phyloP scores from a whole-genome alignment of 2,329 filamentous ascomycete genomes.

The Aspergillus niger region DNA sequence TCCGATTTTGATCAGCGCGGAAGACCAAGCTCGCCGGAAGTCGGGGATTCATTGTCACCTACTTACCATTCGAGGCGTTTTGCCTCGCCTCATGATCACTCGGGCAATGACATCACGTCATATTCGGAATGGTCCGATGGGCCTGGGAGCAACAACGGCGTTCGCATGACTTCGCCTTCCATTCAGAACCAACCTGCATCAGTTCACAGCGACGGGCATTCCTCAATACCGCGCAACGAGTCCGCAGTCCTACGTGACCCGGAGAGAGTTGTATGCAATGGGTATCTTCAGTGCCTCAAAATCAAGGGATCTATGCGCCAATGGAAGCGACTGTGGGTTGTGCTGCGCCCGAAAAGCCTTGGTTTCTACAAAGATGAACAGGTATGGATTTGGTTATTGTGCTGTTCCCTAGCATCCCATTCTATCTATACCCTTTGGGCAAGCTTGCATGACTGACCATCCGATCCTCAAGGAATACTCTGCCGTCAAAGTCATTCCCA shows the following conservation, averaged over 20 bases:
- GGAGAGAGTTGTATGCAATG: constrained; percentile 91
- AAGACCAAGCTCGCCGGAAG: constrained; percentile 39
- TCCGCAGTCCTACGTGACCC: constrained; percentile 62
- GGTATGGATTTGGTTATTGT: constrained; percentile 18
- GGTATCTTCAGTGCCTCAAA: constrained; percentile 82
- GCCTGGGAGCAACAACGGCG: constrained; percentile 29
- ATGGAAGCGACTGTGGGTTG: constrained; percentile 95
- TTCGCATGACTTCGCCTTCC: constrained; percentile 30
- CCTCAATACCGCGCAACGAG: constrained; percentile 53
- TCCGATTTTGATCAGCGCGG: constrained; percentile 42
- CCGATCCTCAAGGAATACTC: constrained; percentile 69
- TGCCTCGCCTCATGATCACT: constrained; percentile 56
- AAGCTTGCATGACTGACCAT: constrained; percentile 3
- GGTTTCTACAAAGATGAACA: constrained; percentile 89
- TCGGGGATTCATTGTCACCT: constrained; percentile 32
- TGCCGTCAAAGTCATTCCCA: constrained; percentile 76
- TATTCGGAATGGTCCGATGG: constrained; percentile 84
- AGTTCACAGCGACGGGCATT: constrained; percentile 33
- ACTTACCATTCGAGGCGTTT: constrained; percentile 29
- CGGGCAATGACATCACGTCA: constrained; percentile 69
- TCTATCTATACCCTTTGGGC: not conserved
- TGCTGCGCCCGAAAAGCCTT: constrained; percentile 80
- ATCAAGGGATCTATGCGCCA: constrained; percentile 78
- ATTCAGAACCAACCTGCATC: constrained; percentile 33
- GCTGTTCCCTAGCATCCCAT: not conserved